Conservation (phyloP, 1,284 basidiomycete species). For the Cystobasidium sp. region DNA sequence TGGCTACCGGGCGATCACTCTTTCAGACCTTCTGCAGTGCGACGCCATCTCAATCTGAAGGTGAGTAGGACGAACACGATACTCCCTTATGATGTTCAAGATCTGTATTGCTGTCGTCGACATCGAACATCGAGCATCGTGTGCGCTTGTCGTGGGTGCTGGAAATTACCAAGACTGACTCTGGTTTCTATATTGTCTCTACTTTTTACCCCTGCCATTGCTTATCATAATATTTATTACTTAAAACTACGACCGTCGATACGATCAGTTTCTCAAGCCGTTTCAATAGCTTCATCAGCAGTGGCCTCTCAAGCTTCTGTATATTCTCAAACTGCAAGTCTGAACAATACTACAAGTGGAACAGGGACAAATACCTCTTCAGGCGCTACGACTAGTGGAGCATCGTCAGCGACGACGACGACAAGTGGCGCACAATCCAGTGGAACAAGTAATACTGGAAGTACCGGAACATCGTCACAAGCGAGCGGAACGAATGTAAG, state of each 20-base stretch:
- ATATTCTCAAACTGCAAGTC: slow-evolving; percentile 3
- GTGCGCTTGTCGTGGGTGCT: too few relatives aligned
- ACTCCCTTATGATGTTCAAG: too few relatives aligned
- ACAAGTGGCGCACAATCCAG: slow-evolving; percentile 1
- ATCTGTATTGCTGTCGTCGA: too few relatives aligned
- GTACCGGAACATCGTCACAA: background rate
- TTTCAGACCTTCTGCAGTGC: slow-evolving; percentile 31
- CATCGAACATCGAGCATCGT: too few relatives aligned
- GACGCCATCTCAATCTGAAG: slow-evolving; percentile 5
- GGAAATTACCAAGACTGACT: too few relatives aligned
- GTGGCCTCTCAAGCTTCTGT: slow-evolving; percentile 36
- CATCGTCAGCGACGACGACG: slow-evolving; percentile 12
- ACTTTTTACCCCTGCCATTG: background rate
- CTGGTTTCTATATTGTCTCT: background rate
- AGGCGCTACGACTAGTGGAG: background rate
- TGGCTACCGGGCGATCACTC: slow-evolving; percentile 21
- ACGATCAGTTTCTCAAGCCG: slow-evolving; percentile 25
- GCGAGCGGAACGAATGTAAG: background rate
- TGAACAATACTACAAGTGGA: slow-evolving; percentile 4
- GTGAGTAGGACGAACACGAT: slow-evolving; percentile 1
- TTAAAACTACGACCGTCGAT: background rate
- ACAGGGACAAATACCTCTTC: background rate
- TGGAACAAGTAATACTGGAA: background rate
- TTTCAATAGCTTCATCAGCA: slow-evolving; percentile 30
- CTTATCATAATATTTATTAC: background rate